Base-by-base conservation (phyloP, 768 basidiomycete species). In the Saitozyma podzolica region DNA sequence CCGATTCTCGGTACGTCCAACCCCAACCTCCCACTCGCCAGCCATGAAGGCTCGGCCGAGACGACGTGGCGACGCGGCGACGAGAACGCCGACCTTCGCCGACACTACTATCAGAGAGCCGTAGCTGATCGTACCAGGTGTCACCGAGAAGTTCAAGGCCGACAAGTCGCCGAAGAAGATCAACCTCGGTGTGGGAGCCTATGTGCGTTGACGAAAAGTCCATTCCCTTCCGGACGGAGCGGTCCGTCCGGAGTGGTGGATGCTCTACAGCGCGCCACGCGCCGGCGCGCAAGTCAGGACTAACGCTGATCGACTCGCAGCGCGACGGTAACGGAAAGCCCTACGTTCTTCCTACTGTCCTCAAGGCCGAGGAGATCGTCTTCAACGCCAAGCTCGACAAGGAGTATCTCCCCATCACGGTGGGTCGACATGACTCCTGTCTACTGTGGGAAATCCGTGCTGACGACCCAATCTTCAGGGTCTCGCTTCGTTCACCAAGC, bases 131-230 rank as follows among this genome's bases (percentile, higher is more conserved):
- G 60, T 6, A 55, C 69, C 73, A 72, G 79, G 80, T 69, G 78
- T 99, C 54, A 89, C 90, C 39, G 95, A 97, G 77, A 92, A 92
- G 39, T 99, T 93, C 86, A 96, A 94, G 83, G 91, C 92, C 50
- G 92, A 97, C 85, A 88, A 86, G 73, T 87, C 90, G 79, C 83
- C 90, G 16, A 87, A 88, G 68, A 98, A 98, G 81, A 95, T 99
- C 76, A 99, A 98, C 82, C 84, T 99, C 62, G 96, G 96, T 76
- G 96, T 97, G 68, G 96, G 96, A 73, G 91, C 92, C 50, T 47
- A 47, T 17, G 45, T 47, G 45, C 45, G 45, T 47, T 29, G 29
- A 29, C 29, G 29, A 29, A 2, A 29, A 29, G 29, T 29, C 29
- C 29, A 29, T 29, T 29, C 29, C 29, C 29, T 29, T 29, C 29